Evolutionary conservation across 805 yeast species (phyloP).

Genomic region (Nakazawaea molendinolei): DNA sequence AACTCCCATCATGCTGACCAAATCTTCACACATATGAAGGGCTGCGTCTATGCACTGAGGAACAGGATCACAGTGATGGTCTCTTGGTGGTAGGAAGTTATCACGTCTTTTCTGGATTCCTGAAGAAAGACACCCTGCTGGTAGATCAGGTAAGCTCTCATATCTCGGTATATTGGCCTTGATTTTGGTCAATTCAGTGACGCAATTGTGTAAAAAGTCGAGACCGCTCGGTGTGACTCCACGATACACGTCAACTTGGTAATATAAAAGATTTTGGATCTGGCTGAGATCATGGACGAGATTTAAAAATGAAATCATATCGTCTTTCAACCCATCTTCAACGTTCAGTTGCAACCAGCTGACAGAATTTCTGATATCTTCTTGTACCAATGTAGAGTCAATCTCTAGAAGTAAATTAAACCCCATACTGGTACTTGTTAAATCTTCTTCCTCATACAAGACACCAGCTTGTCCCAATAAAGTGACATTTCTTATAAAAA

Average conservation of each 20-base stretch:
- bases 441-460: constrained; percentile 69
- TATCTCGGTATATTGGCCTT: constrained; percentile 16
- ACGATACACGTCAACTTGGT: neutral
- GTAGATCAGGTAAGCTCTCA: constrained; percentile 17
- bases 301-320: constrained; percentile 21
- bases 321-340: constrained; percentile 8
- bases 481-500: constrained; percentile 42
- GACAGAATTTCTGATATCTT: constrained; percentile 26
- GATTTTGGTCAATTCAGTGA: constrained; percentile 14
- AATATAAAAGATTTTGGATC: constrained; percentile 16
- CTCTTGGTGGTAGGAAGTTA: constrained; percentile 40
- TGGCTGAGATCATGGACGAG: constrained; percentile 25
- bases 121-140: constrained; percentile 34
- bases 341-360: constrained; percentile 23
- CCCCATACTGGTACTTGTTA: constrained; percentile 58
- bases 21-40: constrained; percentile 28
- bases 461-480: constrained; percentile 49
- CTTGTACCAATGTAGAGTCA: constrained; percentile 14
- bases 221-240: constrained; percentile 12
- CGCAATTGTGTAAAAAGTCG: constrained; percentile 14
- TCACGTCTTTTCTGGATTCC: constrained; percentile 41
- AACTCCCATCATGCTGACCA: constrained; percentile 28
- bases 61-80: constrained; percentile 22
- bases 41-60: constrained; percentile 15
- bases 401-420: constrained; percentile 33